Evolutionary conservation across 495 filamentous ascomycete species (phyloP).

Genomic region (Neurospora africana): DNA sequence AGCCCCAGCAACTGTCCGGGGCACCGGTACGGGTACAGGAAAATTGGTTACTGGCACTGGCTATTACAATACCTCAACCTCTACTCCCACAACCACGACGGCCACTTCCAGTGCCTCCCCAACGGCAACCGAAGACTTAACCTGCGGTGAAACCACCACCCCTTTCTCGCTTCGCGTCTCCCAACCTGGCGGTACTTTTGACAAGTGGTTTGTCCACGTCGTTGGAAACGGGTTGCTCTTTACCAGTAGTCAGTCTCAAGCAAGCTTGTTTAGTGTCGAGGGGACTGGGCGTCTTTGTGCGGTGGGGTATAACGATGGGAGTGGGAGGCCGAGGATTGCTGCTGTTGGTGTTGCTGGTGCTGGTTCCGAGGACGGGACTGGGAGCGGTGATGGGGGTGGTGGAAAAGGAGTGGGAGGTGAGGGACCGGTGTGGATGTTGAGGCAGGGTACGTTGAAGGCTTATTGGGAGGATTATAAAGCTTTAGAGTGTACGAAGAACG

Average conservation of each 20-base stretch:
- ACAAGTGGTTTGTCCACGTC: slow-evolving; percentile 19
- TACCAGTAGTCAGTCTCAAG: not conserved
- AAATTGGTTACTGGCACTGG: not conserved
- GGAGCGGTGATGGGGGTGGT: not conserved
- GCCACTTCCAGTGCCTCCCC: slow-evolving; percentile 27
- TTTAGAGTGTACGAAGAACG: slow-evolving; percentile 5
- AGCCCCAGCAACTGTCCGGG: not conserved
- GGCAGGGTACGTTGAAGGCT: not conserved
- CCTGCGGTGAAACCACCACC: slow-evolving; percentile 14
- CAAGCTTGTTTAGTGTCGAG: slow-evolving; percentile 19
- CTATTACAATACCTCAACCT: slow-evolving; percentile 11
- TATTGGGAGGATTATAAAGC: slow-evolving; percentile 1
- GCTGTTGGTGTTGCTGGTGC: slow-evolving; percentile 9
- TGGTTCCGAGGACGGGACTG: not conserved
- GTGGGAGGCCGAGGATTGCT: slow-evolving; percentile 2
- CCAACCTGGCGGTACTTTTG: slow-evolving; percentile 17
- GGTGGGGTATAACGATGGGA: slow-evolving; percentile 3
- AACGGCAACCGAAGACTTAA: slow-evolving; percentile 13
- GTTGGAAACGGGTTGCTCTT: slow-evolving; percentile 17
- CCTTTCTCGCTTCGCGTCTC: slow-evolving; percentile 19
- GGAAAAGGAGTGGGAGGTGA: not conserved
- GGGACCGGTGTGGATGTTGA: not conserved
- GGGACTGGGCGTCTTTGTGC: slow-evolving; percentile 14
- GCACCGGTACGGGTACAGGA: not conserved
- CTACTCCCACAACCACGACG: slow-evolving; percentile 17